phyloP scores from a whole-genome alignment of 2,329 filamentous ascomycete genomes.

The Ophiocordyceps australis region DNA sequence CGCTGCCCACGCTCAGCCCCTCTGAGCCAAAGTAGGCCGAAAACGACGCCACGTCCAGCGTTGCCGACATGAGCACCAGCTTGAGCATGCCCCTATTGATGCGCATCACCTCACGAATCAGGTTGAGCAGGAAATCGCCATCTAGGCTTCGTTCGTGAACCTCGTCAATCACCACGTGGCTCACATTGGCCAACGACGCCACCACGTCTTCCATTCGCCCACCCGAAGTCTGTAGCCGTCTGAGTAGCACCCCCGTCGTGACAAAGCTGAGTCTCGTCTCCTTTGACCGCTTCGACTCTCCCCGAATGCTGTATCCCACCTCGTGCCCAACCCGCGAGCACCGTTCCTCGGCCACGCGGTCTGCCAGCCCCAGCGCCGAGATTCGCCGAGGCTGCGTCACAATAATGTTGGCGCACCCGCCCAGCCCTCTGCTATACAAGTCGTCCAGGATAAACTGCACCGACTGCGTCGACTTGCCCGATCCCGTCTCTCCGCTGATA shows the following conservation, averaged over 20 bases:
- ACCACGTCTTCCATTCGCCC: constrained; percentile 64
- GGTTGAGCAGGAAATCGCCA: constrained; percentile 80
- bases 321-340: constrained; percentile 69
- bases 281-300: constrained; percentile 59
- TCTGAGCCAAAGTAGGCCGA: constrained; percentile 62
- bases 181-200: constrained; percentile 71
- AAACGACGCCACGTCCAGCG: constrained; percentile 76
- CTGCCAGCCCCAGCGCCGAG: constrained; percentile 81
- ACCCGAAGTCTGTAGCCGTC: constrained; percentile 80
- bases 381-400: constrained; percentile 93
- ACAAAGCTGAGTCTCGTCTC: constrained; percentile 87
- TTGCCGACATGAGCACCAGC: constrained; percentile 90
- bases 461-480: constrained; percentile 91
- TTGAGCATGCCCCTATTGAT: constrained; percentile 64
- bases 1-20: constrained; percentile 50
- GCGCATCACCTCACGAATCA: constrained; percentile 67
- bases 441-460: constrained; percentile 94
- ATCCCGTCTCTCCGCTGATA: constrained; percentile 91
- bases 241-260: constrained; percentile 81
- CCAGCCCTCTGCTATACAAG: constrained; percentile 58
- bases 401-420: constrained; percentile 69
- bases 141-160: constrained; percentile 92
- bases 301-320: constrained; percentile 80
- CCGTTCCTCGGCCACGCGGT: constrained; percentile 85
- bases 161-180: constrained; percentile 89